Conservation (phyloP, 2,329 filamentous ascomycete species). For the Parastagonospora avenae region DNA sequence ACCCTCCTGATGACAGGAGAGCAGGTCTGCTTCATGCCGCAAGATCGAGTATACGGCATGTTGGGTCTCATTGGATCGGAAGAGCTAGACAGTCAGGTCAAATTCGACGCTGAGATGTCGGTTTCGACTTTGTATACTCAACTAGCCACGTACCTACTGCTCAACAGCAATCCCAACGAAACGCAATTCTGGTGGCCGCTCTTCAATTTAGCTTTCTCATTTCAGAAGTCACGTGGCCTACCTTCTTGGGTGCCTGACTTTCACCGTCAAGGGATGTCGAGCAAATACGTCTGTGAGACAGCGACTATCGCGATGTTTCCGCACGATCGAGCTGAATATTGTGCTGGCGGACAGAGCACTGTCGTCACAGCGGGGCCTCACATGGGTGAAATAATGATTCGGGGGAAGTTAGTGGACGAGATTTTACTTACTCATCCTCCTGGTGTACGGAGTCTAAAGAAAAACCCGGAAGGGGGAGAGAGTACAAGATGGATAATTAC, state of each 20-base stretch:
- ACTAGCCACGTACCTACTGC: neutral
- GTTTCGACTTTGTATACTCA: neutral
- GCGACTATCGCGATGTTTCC: neutral
- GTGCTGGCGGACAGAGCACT: neutral
- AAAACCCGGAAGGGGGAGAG: neutral
- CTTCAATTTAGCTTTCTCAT: neutral
- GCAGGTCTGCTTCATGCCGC: neutral
- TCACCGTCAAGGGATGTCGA: neutral
- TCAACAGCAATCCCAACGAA: neutral
- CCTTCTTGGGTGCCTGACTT: slow-evolving; percentile 6
- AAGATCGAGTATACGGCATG: slow-evolving; percentile 4
- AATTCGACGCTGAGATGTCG: neutral
- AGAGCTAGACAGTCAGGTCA: neutral
- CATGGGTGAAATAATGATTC: neutral
- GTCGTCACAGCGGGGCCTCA: neutral
- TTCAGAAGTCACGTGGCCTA: neutral
- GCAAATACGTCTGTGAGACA: neutral
- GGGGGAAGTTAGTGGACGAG: neutral
- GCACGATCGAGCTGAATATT: neutral
- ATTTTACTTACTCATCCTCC: neutral
- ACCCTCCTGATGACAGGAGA: neutral
- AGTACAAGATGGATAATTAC: neutral
- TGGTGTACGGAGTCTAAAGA: neutral
- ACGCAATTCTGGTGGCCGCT: neutral
- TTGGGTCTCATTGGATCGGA: neutral